Percentiles rank a stretch among this genome's conserved stretches.
These are phyloP conservation scores for Herpetomonas samuelpessoai DNA, from an alignment of 208 protist species.

Conservation along the genomic window DNA sequence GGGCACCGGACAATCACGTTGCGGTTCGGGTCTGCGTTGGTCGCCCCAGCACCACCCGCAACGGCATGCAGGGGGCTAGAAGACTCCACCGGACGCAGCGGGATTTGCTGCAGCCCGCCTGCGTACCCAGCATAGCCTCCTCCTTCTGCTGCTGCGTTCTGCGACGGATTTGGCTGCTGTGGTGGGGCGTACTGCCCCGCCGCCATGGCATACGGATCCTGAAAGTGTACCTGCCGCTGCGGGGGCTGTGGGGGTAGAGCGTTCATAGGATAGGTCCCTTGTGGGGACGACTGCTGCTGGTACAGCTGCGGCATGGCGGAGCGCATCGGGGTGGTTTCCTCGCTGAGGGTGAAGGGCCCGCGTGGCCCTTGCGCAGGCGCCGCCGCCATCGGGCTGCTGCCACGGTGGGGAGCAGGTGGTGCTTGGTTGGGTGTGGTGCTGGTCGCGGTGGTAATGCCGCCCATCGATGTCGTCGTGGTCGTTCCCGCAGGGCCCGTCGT, in stretches of 20 bases:
- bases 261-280: neutral
- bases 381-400: neutral
- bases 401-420: no score
- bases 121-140: neutral
- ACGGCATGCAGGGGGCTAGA: neutral
- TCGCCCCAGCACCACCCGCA: neutral
- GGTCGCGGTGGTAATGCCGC: no score
- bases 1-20: slow-evolving; percentile 30
- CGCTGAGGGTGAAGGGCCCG: neutral
- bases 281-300: neutral
- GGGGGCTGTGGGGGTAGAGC: neutral
- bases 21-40: neutral
- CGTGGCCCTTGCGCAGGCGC: neutral
- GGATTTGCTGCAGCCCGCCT: slow-evolving; percentile 7
- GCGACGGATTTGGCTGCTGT: neutral
- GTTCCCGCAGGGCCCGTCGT: no score
- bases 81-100: neutral
- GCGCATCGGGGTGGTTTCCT: neutral
- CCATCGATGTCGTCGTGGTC: no score
- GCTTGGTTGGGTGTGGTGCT: no score
- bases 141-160: neutral
- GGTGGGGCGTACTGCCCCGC: no score
- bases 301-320: neutral
- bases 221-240: neutral
- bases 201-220: neutral